Base-by-base conservation (phyloP, 1,139 yeast species). In the Suhomyces kunorum region DNA sequence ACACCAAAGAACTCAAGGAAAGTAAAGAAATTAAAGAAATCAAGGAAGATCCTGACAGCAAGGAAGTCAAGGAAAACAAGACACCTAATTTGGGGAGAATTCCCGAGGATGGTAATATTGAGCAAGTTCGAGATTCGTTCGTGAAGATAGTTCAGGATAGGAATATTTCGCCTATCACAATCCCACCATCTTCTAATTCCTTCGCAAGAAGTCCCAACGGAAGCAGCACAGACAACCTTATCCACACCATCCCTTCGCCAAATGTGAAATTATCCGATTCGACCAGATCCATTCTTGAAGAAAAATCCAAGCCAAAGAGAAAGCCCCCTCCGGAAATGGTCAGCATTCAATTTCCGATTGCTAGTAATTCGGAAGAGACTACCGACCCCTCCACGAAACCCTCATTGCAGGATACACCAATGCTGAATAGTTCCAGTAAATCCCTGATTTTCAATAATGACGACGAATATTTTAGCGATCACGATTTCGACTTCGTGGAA, bases 321-420 rank as follows among this genome's bases (percentile, higher is more conserved):
- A 56, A 55, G 28, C 60, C 60, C 4, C 62, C 62, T 1, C 61
- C 59, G 11, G 46, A 40, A 12, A 20, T 42, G 42, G 22, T 33
- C 7, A 27, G 28, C 11, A 12, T 19, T 6, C 39, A 36, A 22
- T 24, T 32, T 12, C 19, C 36, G 3, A 28, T 13, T 3, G 8
- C 13, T 13, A 29, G 12, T 13, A 16, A 14, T 6, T 12, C 13
- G 6, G 32, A 32, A 11, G 27, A 30, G 14, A 22, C n/a, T 5
- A 22, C 11, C 6, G 35, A 16, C 8, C 5, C 14, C n/a, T 28
- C 27, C 8, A 15, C 20, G 6, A 35, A 18, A 25, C 14, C 18
- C 4, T 17, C 20, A 9, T n/a, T 28, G 4, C 36, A 37, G 14
- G 29, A 18, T 13, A 32, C 40, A 5, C 40, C 39, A 1, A 12